Evolutionary conservation across 129 eudicot genomes (phyloP).

Genomic region (Chrysanthemum lavandulifolium): DNA sequence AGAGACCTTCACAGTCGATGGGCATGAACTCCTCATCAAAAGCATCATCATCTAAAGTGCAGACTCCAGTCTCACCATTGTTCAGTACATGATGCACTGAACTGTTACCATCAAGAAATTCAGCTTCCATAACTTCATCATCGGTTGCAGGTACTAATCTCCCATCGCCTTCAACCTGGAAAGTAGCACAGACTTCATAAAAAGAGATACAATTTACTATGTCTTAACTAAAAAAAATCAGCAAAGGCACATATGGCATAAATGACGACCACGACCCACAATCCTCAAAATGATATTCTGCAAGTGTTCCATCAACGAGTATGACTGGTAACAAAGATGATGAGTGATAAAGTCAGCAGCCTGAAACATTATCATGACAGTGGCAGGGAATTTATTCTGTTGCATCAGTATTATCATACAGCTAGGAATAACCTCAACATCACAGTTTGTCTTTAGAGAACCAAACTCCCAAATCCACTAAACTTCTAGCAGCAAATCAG

Average conservation of each 20-base stretch:
- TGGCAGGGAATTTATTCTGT: neutral
- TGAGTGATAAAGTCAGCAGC: constrained; percentile 2
- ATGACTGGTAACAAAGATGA: constrained; percentile 15
- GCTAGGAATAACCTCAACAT: neutral
- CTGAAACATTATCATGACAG: constrained; percentile 20
- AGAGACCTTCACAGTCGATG: constrained; percentile 35
- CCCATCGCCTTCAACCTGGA: constrained; percentile 92
- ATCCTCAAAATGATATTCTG: constrained; percentile 7
- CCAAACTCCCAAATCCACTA: constrained; percentile 13
- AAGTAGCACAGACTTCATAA: neutral
- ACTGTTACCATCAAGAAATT: constrained; percentile 63
- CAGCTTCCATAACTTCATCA: constrained; percentile 84
- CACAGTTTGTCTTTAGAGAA: constrained; percentile 3
- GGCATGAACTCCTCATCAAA: constrained; percentile 28
- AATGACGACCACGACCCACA: neutral
- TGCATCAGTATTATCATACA: neutral
- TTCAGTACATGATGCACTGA: constrained; percentile 38
- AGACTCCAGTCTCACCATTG: constrained; percentile 34
- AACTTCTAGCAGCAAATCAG: constrained; percentile 19
- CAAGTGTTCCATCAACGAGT: constrained; percentile 1
- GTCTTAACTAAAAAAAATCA: neutral
- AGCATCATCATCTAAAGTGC: constrained; percentile 27
- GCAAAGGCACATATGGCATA: neutral
- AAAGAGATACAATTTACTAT: constrained; percentile 10
- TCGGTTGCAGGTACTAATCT: constrained; percentile 89